phyloP scores from a whole-genome alignment of 2,329 filamentous ascomycete genomes.

The Bipolaris victoriae region DNA sequence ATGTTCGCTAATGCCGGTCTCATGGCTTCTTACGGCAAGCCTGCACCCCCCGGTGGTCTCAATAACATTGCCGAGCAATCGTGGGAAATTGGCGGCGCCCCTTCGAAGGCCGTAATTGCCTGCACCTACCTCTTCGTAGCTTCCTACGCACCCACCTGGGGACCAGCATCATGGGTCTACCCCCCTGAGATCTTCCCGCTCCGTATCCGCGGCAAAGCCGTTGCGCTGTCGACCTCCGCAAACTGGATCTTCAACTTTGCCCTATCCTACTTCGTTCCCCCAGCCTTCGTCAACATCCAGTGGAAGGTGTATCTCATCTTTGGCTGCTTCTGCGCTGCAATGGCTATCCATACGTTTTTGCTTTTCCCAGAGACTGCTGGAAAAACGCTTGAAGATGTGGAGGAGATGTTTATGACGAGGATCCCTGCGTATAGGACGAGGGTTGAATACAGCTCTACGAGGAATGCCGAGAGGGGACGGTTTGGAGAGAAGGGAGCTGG shows the following conservation, averaged over 20 bases:
- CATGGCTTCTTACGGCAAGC: constrained; percentile 64
- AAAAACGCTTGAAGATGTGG: constrained; percentile 78
- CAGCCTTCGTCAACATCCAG: constrained; percentile 63
- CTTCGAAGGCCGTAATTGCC: constrained; percentile 63
- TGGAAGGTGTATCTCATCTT: constrained; percentile 77
- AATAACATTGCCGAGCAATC: constrained; percentile 52
- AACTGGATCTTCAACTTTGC: constrained; percentile 69
- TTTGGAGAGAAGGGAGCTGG: constrained; percentile 33
- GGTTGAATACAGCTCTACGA: constrained; percentile 32
- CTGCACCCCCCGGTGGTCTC: constrained; percentile 48
- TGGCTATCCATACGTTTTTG: constrained; percentile 72
- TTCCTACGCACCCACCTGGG: constrained; percentile 70
- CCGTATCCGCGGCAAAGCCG: constrained; percentile 67
- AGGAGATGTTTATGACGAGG: constrained; percentile 69
- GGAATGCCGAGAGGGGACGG: constrained; percentile 32
- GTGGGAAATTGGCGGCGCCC: constrained; percentile 48
- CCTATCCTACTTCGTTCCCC: constrained; percentile 62
- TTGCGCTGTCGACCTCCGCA: constrained; percentile 63
- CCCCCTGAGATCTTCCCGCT: constrained; percentile 68
- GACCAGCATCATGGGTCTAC: constrained; percentile 64
- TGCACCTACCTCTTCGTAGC: constrained; percentile 77
- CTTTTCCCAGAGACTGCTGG: constrained; percentile 72
- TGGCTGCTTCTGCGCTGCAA: constrained; percentile 71
- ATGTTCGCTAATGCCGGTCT: constrained; percentile 68
- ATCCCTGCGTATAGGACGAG: constrained; percentile 63